A percentile compares a stretch with the other conserved stretches of the same genome.
Conservation (phyloP, 345 rosid species). For the Ceriops tagal region DNA sequence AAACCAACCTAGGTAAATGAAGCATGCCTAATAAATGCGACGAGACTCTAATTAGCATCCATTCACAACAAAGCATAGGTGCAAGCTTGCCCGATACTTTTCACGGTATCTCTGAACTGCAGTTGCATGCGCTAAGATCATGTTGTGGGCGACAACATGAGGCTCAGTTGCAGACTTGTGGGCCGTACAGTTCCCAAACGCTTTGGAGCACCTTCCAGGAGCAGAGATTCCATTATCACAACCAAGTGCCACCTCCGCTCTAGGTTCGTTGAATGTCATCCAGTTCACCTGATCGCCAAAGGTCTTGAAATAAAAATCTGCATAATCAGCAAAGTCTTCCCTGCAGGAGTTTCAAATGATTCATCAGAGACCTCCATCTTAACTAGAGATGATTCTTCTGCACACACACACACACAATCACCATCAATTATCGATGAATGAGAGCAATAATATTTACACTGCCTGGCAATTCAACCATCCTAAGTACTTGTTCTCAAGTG, state of each 20-base stretch:
- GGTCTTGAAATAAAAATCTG: conserved; percentile 81
- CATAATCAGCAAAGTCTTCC: conserved; percentile 85
- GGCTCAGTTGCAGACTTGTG: conserved; percentile 92
- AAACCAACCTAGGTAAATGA: too few species aligned
- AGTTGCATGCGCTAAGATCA: conserved; percentile 78
- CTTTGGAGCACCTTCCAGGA: conserved; percentile 81
- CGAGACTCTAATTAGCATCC: background rate
- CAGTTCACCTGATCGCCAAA: conserved; percentile 90
- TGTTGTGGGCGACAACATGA: conserved; percentile 75
- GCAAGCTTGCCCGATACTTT: conserved; percentile 50
- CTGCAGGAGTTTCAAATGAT: conserved; percentile 27
- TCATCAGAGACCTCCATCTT: background rate
- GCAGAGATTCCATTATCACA: conserved; percentile 80
- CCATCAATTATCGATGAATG: background rate
- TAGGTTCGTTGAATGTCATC: conserved; percentile 94
- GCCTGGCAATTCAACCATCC: conserved; percentile 64
- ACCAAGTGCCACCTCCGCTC: conserved; percentile 88
- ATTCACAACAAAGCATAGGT: background rate
- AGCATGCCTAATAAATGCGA: background rate
- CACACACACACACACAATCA: too few species aligned
- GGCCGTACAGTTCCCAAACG: conserved; percentile 70
- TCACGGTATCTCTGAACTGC: conserved; percentile 80
- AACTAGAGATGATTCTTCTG: too few species aligned
- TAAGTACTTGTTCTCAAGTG: conserved; percentile 70
- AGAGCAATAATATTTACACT: conserved; percentile 49